A percentile compares a stretch with the other conserved stretches of the same genome.
These are phyloP conservation scores for Knoxdaviesia proteae DNA, from an alignment of 2,329 filamentous ascomycete genomes.

Conservation along the genomic window DNA sequence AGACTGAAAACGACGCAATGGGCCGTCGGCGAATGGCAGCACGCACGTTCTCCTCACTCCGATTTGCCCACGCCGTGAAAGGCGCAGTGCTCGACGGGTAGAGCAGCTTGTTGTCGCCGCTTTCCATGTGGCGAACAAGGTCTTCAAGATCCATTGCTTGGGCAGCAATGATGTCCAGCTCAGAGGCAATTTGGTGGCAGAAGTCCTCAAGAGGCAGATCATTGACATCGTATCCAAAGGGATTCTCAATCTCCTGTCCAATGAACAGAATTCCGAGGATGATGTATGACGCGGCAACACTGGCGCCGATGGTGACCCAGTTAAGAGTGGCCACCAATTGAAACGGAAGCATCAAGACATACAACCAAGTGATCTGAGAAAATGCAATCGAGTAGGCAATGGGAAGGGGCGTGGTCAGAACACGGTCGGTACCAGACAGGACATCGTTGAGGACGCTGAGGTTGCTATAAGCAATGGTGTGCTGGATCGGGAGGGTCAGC, in stretches of 20 bases:
- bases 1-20: constrained; percentile 10
- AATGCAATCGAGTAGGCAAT: constrained; percentile 71
- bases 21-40: constrained; percentile 20
- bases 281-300: constrained; percentile 54
- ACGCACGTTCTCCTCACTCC: constrained; percentile 18
- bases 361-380: constrained; percentile 70
- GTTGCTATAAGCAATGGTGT: constrained; percentile 38
- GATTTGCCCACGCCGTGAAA: constrained; percentile 16
- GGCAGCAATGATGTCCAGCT: constrained; percentile 54
- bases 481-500: constrained; percentile 33
- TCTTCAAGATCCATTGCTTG: constrained; percentile 14
- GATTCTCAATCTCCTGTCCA: constrained; percentile 67
- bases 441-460: constrained; percentile 50
- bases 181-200: constrained; percentile 52
- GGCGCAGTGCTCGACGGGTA: constrained; percentile 28
- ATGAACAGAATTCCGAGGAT: constrained; percentile 58
- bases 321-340: constrained; percentile 43
- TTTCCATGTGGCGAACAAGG: constrained; percentile 13
- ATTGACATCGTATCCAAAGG: constrained; percentile 68
- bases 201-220: constrained; percentile 58
- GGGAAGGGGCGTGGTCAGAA: constrained; percentile 64
- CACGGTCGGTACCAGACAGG: constrained; percentile 51
- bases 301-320: constrained; percentile 64
- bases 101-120: constrained; percentile 26
- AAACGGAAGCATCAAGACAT: constrained; percentile 63